Base-by-base conservation (phyloP, 225 moss, liverwort and hornwort genomes). In the Bryum argenteum region DNA sequence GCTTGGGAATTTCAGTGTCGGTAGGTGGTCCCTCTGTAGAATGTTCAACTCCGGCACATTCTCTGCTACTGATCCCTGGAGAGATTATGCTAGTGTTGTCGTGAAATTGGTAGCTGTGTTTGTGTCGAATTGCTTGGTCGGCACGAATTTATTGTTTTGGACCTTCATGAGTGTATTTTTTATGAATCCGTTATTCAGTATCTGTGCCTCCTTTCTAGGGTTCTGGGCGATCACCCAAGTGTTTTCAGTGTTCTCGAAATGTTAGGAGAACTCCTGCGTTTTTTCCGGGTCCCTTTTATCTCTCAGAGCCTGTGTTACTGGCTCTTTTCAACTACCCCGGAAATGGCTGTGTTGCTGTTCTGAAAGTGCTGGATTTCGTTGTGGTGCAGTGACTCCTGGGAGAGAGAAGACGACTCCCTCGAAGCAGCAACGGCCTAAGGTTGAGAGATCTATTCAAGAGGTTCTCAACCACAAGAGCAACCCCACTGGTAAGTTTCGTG, bases 381-480 rank as follows among this genome's bases (percentile, higher is more conserved):
- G 22, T 10, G n/a, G 38, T 58, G 43, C 76, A 85, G 85, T 77
- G 28, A 70, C 55, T 54, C 54, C 66, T 41, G 85, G 70, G 74
- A 79, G 71, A 38, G 74, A 75, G 74, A 53, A 71, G 38, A 74
- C 56, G 5, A 72, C 63, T 72, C 71, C 82, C 15, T 33, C 33
- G 33, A 85, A 80, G 74, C 67, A 77, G 65, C 42, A 23, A 26
- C 61, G 58, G 19, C 71, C 74, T 18, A 61, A 82, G 61, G 22
- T 77, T 18, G 78, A 85, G 64, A 74, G 73, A 55, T 74, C 79
- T 1, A 82, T 85, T 42, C 58, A 85, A 58, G 82, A 85, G 77
- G 85, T 85, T 64, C 77, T 79, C 24, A 77, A 71, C 48, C 77
- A 77, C 28, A 74, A 71, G 61, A 54, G 85, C n/a, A 85, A 82